Conservation (phyloP, 345 rosid species). For the Heritiera fomes region DNA sequence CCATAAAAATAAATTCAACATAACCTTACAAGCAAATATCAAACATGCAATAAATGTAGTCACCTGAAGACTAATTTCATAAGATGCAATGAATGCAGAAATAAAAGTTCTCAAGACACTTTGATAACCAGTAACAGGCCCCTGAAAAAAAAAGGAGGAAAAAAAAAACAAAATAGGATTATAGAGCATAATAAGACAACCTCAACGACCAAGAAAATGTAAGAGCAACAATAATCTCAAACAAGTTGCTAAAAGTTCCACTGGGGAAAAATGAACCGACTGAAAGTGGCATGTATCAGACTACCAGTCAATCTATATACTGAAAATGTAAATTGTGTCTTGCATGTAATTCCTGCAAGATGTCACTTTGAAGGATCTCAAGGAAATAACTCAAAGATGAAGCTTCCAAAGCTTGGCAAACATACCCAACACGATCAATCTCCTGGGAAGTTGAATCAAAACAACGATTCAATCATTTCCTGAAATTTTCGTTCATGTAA, state of each 20-base stretch:
- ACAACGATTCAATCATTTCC: slow-evolving; percentile 11
- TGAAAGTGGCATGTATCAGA: neutral
- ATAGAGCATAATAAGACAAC: neutral
- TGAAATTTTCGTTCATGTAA: slow-evolving; percentile 17
- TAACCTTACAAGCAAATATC: slow-evolving; percentile 10
- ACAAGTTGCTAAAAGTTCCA: slow-evolving; percentile 15
- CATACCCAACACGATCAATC: slow-evolving; percentile 80
- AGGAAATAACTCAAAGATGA: slow-evolving; percentile 69
- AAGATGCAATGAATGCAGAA: slow-evolving; percentile 92
- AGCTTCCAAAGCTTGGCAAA: slow-evolving; percentile 85
- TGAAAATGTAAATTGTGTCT: slow-evolving; percentile 29
- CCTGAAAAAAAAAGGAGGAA: slow-evolving; percentile 36
- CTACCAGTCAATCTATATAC: neutral
- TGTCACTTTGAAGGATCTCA: slow-evolving; percentile 67
- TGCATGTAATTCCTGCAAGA: slow-evolving; percentile 72
- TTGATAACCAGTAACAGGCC: slow-evolving; percentile 70
- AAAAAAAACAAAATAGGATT: neutral
- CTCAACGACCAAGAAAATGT: neutral
- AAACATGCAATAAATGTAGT: slow-evolving; percentile 13
- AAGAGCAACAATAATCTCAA: neutral
- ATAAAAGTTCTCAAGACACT: slow-evolving; percentile 85
- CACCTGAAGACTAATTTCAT: slow-evolving; percentile 90
- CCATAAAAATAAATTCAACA: slow-evolving; percentile 17
- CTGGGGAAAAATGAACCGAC: neutral
- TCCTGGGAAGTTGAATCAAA: slow-evolving; percentile 49